Evolutionary conservation across 768 basidiomycete species (phyloP).

Genomic region (Pulveroboletus sp.): DNA sequence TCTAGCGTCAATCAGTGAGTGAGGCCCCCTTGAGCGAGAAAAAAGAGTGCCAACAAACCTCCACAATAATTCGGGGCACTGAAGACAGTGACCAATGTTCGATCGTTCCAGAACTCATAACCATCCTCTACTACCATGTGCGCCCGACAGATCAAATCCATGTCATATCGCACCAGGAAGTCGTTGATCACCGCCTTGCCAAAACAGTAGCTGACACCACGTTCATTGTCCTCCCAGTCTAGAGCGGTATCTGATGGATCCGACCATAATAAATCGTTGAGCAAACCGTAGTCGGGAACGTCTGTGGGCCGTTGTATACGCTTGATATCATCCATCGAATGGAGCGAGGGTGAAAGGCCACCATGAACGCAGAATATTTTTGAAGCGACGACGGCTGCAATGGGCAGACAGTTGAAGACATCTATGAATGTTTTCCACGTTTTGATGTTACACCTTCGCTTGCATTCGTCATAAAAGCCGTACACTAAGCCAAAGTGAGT

Average conservation of each 20-base stretch:
- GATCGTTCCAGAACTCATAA: constrained; percentile 99
- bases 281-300: constrained; percentile 94
- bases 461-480: constrained; percentile 99
- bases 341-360: constrained; percentile 86
- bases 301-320: constrained; percentile 97
- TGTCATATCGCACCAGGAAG: constrained; percentile 91
- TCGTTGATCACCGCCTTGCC: constrained; percentile 97
- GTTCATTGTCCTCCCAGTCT: constrained; percentile 99
- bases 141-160: constrained; percentile 98
- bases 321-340: constrained; percentile 98
- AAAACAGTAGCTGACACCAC: constrained; percentile 98
- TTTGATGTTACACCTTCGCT: constrained; percentile 98
- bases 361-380: constrained; percentile 99
- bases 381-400: constrained; percentile 96
- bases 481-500: constrained; percentile 59
- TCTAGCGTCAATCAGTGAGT: constrained; percentile 42
- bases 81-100: constrained; percentile 97
- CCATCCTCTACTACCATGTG: constrained; percentile 99
- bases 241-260: constrained; percentile 96
- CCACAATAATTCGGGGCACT: constrained; percentile 97
- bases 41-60: constrained; percentile 50
- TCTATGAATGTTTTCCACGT: constrained; percentile 99
- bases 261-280: constrained; percentile 97
- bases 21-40: constrained; percentile 2
- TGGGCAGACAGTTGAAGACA: constrained; percentile 98